Base-by-base conservation (phyloP, 2,329 filamentous ascomycete genomes). In the Parasarocladium wereldwijsianum region DNA sequence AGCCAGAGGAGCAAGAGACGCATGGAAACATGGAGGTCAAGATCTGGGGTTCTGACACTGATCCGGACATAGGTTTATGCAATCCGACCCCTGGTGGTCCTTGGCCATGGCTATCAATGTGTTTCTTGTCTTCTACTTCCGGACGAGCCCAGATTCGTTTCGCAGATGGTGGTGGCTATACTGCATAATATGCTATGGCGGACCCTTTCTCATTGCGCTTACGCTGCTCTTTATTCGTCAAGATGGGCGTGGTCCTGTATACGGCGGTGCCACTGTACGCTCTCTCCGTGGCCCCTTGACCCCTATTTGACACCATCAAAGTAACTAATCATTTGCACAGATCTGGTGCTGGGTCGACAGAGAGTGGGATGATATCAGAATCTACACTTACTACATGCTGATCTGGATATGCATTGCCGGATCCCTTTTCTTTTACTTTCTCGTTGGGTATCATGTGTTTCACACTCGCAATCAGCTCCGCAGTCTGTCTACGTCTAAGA, bases 91-190 rank as follows among this genome's bases (percentile, higher is more conserved):
- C 0, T 66, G 79, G 55, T 85, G 76, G 79, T 80, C 78, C 0
- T 67, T 85, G 32, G 77, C 77, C 38, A 87, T 90, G 81, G 79
- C 81, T 3, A 62, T 77, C 45, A 90, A 87, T 43, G 81, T 87
- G 37, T 81, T 78, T 42, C 63, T 86, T 30, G 68, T 73, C 34
- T 73, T 73, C 46, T 73, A 71, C 50, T 64, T 64, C 39, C 58
- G 64, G n/a, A 60, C 63, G 27, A 69, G 60, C 26, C 66, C 68
- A 1, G 76, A 75, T 6, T 74, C 78, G 30, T 84, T 85, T 43
- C 64, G 68, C n/a, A 66, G 66, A 26, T 79, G 79, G 47, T 67
- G 76, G 43, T 81, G 76, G 64, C 62, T 73, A 28, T 87, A 87
- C 46, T 63, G 75, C 21, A 30, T 74, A 2, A 54, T 74, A 26